Evolutionary conservation across 108 stramenopile species (phyloP).

Genomic region (Tribonema minus): DNA sequence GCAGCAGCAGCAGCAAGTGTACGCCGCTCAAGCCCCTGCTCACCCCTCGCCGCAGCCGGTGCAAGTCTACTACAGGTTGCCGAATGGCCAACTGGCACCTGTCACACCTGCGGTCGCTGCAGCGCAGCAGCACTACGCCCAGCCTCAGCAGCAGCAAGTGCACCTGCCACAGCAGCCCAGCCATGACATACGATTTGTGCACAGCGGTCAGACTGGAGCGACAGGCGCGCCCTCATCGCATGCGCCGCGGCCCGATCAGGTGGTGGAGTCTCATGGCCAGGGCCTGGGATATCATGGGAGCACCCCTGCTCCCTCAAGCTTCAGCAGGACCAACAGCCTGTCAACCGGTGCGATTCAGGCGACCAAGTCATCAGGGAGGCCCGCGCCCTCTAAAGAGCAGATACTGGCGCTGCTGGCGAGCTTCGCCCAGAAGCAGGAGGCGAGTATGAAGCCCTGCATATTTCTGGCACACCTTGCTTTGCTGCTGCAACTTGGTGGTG

Average conservation of each 20-base stretch:
- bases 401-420: not conserved
- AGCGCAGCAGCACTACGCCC: not conserved
- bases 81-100: not conserved
- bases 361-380: not conserved
- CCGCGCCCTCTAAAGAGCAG: not conserved
- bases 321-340: too few species aligned
- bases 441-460: too few species aligned
- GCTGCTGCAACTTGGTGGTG: too few species aligned
- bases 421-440: not conserved
- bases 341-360: too few species aligned
- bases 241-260: too few species aligned
- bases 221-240: too few species aligned
- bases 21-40: not conserved
- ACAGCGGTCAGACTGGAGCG: not conserved
- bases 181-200: not conserved
- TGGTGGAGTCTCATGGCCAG: too few species aligned
- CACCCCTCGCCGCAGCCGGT: constrained; percentile 2
- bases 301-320: too few species aligned
- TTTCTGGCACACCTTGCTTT: too few species aligned
- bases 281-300: too few species aligned
- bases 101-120: not conserved
- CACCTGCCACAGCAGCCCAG: not conserved
- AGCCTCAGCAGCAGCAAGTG: not conserved
- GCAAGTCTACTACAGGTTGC: not conserved
- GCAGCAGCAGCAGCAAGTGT: not conserved